Evolutionary conservation across 2,329 filamentous ascomycete genomes (phyloP), one percentile per base, ranked within the genome.

Genomic region (Myriosclerotinia duriaeana): DNA sequence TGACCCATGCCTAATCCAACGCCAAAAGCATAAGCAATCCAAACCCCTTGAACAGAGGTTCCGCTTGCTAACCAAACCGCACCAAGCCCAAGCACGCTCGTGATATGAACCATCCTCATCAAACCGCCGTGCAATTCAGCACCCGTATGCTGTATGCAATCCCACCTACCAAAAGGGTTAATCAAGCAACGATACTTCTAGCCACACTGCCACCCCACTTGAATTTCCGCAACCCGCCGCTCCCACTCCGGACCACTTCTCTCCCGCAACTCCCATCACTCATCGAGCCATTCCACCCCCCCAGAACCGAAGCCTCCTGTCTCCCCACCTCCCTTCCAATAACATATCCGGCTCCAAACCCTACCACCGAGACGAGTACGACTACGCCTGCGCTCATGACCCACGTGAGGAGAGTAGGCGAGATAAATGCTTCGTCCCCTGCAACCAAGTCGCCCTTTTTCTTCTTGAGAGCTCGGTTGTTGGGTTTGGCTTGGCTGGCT

Each of bases 301-400:
- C 66, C 48, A 76, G 64, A 0, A 67, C 79, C 6, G 30, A 60
- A 17, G 56, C 48, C 73, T 90, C 87, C 70, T 88, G 85, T 44
- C 85, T 81, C 3, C 87, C 87, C 34, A 88, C 86, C 71, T 90
- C 87, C 36, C 87, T 80, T 6, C 88, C 87, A 67, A 89, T 86
- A 34, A 89, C 87, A 72, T 89, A 89, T 14, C 88, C 87, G 11
- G 87, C 87, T 3, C 87, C 86, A 71, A 90, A 90, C 2, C 87
- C 87, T 44, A 90, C 87, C 1, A 89, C 87, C 9, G 85, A 87
- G 3, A 90, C 84, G 14, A 90, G 80, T 11, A 90, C 86, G 1
- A 90, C 85, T 1, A 89, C 87, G 22, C 88, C 87, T 9, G 87
- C 87, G 66, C 85, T 86, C 64, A 89, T 82, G 7, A 87, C 85